These are phyloP conservation scores for Danielia oregonensis DNA, from an alignment of 805 yeast genomes.

Conservation along the genomic window DNA sequence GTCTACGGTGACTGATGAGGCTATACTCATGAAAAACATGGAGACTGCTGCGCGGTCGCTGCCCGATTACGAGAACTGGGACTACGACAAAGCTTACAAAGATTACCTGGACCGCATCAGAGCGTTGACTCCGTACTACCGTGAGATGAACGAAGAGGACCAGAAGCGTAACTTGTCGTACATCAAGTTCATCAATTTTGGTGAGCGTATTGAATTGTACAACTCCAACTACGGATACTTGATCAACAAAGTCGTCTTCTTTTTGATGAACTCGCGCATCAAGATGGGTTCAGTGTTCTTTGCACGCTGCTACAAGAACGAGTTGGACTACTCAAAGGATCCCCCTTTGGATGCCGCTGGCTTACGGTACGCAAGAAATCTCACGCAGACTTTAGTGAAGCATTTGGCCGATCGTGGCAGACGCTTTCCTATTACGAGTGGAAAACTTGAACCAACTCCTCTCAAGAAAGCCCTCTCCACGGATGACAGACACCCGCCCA, in stretches of 20 bases:
- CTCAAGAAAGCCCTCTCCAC: slow-evolving; percentile 21
- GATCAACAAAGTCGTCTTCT: slow-evolving; percentile 86
- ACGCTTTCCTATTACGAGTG: slow-evolving; percentile 11
- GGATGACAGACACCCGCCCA: slow-evolving; percentile 41
- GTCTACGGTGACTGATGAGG: slow-evolving; percentile 71
- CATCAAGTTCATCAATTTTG: slow-evolving; percentile 87
- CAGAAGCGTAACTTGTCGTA: slow-evolving; percentile 51
- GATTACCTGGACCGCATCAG: slow-evolving; percentile 76
- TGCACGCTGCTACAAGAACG: slow-evolving; percentile 69
- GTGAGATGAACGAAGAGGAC: slow-evolving; percentile 57
- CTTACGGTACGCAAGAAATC: slow-evolving; percentile 55
- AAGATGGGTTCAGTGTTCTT: slow-evolving; percentile 89
- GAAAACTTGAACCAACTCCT: slow-evolving; percentile 1
- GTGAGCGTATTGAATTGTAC: slow-evolving; percentile 76
- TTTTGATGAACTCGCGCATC: slow-evolving; percentile 84
- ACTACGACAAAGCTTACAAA: slow-evolving; percentile 63
- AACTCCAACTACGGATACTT: slow-evolving; percentile 84
- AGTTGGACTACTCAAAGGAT: slow-evolving; percentile 64
- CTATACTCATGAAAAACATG: slow-evolving; percentile 69
- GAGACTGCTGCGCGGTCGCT: slow-evolving; percentile 75
- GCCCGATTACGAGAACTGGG: slow-evolving; percentile 82
- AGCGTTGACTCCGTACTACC: slow-evolving; percentile 64
- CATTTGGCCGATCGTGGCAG: slow-evolving; percentile 32
- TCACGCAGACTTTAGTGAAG: slow-evolving; percentile 53
- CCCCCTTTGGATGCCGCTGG: slow-evolving; percentile 82